A percentile compares a stretch with the other conserved stretches of the same genome.
phyloP scores from a whole-genome alignment of 805 yeast genomes.

The Kazachstania martiniae region DNA sequence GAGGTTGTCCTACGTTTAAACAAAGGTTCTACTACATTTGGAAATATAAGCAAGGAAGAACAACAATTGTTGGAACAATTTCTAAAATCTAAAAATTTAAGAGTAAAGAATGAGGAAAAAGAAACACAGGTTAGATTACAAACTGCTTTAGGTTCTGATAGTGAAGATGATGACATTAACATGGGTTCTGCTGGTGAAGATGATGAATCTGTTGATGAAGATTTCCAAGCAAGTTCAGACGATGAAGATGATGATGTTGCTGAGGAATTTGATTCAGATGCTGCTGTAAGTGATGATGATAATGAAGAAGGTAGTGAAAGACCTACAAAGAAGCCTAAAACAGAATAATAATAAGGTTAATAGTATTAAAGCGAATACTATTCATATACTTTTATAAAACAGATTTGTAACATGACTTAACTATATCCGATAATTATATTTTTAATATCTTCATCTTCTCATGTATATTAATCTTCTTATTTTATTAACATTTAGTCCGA shows the following conservation, averaged over 20 bases:
- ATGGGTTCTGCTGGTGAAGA: conserved; percentile 73
- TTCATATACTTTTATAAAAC: too few species aligned
- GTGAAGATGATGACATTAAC: conserved; percentile 36
- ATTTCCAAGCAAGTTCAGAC: conserved; percentile 45
- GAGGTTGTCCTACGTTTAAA: conserved; percentile 63
- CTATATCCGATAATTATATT: too few species aligned
- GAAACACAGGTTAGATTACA: conserved; percentile 76
- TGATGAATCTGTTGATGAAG: conserved; percentile 76
- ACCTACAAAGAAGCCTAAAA: conserved; percentile 30
- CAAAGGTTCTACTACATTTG: conserved; percentile 66
- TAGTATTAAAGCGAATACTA: too few species aligned
- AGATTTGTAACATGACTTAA: too few species aligned
- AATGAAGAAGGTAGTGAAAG: conserved; percentile 26
- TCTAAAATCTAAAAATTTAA: conserved; percentile 65
- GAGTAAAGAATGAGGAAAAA: conserved; percentile 80
- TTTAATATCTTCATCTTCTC: too few species aligned
- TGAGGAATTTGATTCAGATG: conserved; percentile 74
- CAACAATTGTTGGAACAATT: conserved; percentile 68
- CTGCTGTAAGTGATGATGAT: conserved; percentile 23
- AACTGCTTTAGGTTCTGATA: conserved; percentile 57
- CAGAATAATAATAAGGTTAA: conserved; percentile 5
- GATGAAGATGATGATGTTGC: conserved; percentile 58
- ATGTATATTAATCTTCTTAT: too few species aligned
- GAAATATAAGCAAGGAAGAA: conserved; percentile 83
- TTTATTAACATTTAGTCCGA: too few species aligned